phyloP scores from a whole-genome alignment of 495 filamentous ascomycete genomes.

The Halenospora varia region DNA sequence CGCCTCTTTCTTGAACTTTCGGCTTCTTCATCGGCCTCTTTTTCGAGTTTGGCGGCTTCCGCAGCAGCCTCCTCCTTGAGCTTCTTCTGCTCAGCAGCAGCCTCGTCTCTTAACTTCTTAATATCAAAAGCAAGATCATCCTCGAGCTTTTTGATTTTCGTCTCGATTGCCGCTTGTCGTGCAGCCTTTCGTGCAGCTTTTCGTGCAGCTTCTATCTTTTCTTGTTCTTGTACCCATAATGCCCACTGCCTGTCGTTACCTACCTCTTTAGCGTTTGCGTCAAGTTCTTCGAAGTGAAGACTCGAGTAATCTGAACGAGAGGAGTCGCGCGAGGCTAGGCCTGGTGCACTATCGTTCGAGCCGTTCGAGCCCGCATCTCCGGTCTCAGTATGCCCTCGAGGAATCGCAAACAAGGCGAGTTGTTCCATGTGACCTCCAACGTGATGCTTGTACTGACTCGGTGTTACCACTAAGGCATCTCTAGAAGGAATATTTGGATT shows the following conservation, averaged over 20 bases:
- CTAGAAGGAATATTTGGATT: not conserved
- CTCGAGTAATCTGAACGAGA: too few relatives aligned
- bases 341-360: too few relatives aligned
- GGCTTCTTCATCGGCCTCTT: slow-evolving; percentile 20
- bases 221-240: too few relatives aligned
- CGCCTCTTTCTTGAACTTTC: not conserved
- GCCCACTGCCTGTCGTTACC: too few relatives aligned
- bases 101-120: slow-evolving; percentile 16
- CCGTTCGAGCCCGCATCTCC: slow-evolving; percentile 9
- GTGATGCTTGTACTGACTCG: slow-evolving; percentile 28
- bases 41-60: slow-evolving; percentile 21
- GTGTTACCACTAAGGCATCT: slow-evolving; percentile 8
- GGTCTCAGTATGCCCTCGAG: slow-evolving; percentile 11
- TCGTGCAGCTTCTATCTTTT: too few relatives aligned
- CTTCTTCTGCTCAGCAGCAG: slow-evolving; percentile 18
- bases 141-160: slow-evolving; percentile 28
- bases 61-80: slow-evolving; percentile 18
- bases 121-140: slow-evolving; percentile 17
- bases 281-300: too few relatives aligned
- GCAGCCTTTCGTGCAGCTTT: too few relatives aligned
- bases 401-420: slow-evolving; percentile 32
- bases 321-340: too few relatives aligned
- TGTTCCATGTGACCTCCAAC: slow-evolving; percentile 33
- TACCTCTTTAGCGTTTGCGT: too few relatives aligned
- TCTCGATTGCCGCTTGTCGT: slow-evolving; percentile 34